These are phyloP conservation scores for Prinsepia uniflora DNA, from an alignment of 306 rosid genomes.

Conservation along the genomic window DNA sequence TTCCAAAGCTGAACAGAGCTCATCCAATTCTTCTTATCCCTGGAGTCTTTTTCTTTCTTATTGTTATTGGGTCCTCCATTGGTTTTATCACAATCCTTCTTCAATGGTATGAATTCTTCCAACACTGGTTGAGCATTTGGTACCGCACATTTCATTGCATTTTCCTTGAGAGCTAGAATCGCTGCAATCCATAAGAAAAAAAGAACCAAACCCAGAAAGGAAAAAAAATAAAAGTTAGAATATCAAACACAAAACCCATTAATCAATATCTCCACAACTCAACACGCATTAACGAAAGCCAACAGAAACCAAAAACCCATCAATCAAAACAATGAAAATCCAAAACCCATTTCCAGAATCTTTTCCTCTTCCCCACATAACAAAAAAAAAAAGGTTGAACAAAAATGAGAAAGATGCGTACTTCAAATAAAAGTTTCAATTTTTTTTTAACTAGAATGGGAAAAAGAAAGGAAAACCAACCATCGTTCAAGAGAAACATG, in stretches of 20 bases:
- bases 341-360: slow-evolving; percentile 8
- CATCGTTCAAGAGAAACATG: slow-evolving; percentile 75
- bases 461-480: slow-evolving; percentile 34
- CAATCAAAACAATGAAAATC: slow-evolving; percentile 1
- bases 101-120: slow-evolving; percentile 76
- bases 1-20: slow-evolving; percentile 97
- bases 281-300: slow-evolving; percentile 7
- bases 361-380: neutral
- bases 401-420: neutral
- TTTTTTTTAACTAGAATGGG: neutral
- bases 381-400: neutral
- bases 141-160: slow-evolving; percentile 44
- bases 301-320: slow-evolving; percentile 2
- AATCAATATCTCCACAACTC: slow-evolving; percentile 9
- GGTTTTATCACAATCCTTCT: slow-evolving; percentile 46
- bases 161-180: slow-evolving; percentile 53
- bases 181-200: slow-evolving; percentile 37
- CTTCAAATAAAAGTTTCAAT: neutral
- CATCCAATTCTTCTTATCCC: slow-evolving; percentile 94
- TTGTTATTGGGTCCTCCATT: slow-evolving; percentile 25
- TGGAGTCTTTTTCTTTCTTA: slow-evolving; percentile 46
- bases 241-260: slow-evolving; percentile 9
- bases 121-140: slow-evolving; percentile 51
- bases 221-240: neutral
- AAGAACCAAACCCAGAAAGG: neutral